Base-by-base conservation (phyloP, 2,329 filamentous ascomycete genomes). In the Aspergillus bombycis region DNA sequence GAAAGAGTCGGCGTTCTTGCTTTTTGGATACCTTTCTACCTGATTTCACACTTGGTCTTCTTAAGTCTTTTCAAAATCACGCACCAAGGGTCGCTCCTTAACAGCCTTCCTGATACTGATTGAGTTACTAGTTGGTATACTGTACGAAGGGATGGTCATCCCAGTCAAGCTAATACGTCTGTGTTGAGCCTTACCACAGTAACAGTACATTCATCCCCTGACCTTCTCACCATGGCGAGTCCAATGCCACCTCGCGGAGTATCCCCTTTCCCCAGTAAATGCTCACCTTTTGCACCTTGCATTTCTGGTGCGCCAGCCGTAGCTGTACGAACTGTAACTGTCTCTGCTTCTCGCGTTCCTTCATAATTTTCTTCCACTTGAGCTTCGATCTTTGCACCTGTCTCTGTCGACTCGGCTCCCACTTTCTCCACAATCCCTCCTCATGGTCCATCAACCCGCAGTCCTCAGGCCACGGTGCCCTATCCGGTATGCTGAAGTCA, bases 311-410 rank as follows among this genome's bases (percentile, higher is more conserved):
- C 48, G 28, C 26, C 48, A 32, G 19, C 5, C 19, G 48, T 52
- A 52, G 28, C 28, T 52, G 26, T 52, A 7, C 48, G 14, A 32
- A 12, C 4, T 28, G 14, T 14, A 23, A 19, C 38, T 38, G 28
- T 38, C 45, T 41, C 58, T 68, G 66, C 28, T 55, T 43, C 16
- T 32, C 28, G 16, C 66, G 57, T 41, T 68, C 64, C 41, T 60
- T 59, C 57, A 64, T 57, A 43, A 68, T 65, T 23, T 19, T 48
- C 30, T 46, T 60, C 67, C 66, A 69, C 41, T 54, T 62, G 11
- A 48, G 30, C 21, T 62, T 52, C 14, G 36, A 58, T 30, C 61
- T 60, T 10, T 62, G 54, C 16, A 68, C 36, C 12, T 60, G 57
- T 28, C 54, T 55, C 55, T 57, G 58, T 9, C 67, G 53, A 30